Base-by-base conservation (phyloP, 441 rosid species). In the Gossypium aridum region DNA sequence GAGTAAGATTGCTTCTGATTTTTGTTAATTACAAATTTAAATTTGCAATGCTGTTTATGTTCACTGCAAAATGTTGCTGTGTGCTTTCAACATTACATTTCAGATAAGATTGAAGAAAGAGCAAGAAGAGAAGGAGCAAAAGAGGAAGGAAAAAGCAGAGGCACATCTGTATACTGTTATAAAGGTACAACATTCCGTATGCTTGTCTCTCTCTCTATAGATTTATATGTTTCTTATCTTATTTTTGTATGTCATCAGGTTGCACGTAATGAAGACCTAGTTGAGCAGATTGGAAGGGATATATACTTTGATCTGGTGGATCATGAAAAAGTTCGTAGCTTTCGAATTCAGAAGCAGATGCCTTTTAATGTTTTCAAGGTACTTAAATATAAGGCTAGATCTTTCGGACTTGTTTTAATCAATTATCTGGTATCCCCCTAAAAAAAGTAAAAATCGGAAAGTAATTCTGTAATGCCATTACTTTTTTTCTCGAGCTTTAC, bases 291-390 rank as follows among this genome's bases (percentile, higher is more conserved):
- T 80, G 95, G 92, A 53, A 90, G 76, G 80, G 89, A 87, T 78
- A 86, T 87, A 81, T 88, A 82, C 78, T 90, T 88, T 87, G 95
- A 90, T 76, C 91, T 90, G 77, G 95, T 90, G 72, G 91, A 90
- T 80, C 95, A 90, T 84, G 92, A 88, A 51, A 90, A 88, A 87
- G 95, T 88, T 76, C 86, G 79, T 60, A 88, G 90, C 76, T 88
- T 90, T 76, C 89, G 91, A n/a, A 87, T 90, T 81, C 91, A 85
- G 84, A 90, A 89, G 73, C 95, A 88, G 81, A 88, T 74, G 66
- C 77, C 84, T 25, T 90, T 90, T 71, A 83, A 80, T 70, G 76
- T 79, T 63, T 88, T 90, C 78, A 88, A 90, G 95, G 95, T 90
- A 82, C 70, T 75, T 23, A 17, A 70, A 7, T 25, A 47, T 70